Base-by-base conservation (phyloP, 441 rosid genomes). In the Eutrema salsugineum region DNA sequence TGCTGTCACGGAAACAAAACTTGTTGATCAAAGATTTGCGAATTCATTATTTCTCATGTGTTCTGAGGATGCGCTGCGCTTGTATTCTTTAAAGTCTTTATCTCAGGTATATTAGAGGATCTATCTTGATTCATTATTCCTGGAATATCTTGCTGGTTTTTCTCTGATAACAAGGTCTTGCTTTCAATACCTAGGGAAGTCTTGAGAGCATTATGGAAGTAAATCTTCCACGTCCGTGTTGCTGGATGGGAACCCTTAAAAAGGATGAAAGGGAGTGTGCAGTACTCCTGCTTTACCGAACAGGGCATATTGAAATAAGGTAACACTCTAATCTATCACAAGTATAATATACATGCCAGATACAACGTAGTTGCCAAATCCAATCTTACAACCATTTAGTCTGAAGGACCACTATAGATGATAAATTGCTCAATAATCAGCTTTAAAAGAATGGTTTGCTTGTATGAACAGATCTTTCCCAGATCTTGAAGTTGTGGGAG, bases 241-340 rank as follows among this genome's bases (percentile, higher is more conserved):
- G 96, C 79, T 91, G 96, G 97, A 82, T 86, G 70, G 65, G 89
- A 77, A 78, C 69, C 73, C 81, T 89, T 35, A 83, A 77, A 79
- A 87, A 80, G 78, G 82, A 82, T 77, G 82, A 63, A 68, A 83
- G 77, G 57, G 87, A 83, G 70, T 75, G 82, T 58, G 93, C 89
- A 68, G 75, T 91, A 64, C 78, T 89, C 72, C 68, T 93, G 50
- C 77, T 93, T 59, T 91, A 86, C 81, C 86, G 68, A 81, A 88
- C 88, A 71, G 97, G 97, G 44, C 83, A 69, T 24, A 80, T 93
- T 76, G 98, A 93, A 78, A 83, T 88, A 79, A 89, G 98, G 97
- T 89, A 55, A 74, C 60, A 66, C 57, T 40, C 50, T 67, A 35
- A 43, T 54, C 47, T 48, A 44, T 33, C 38, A 24, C 48, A 49